Evolutionary conservation across 176 grass and related monocot genomes (phyloP).

Genomic region (Bromus sterilis): DNA sequence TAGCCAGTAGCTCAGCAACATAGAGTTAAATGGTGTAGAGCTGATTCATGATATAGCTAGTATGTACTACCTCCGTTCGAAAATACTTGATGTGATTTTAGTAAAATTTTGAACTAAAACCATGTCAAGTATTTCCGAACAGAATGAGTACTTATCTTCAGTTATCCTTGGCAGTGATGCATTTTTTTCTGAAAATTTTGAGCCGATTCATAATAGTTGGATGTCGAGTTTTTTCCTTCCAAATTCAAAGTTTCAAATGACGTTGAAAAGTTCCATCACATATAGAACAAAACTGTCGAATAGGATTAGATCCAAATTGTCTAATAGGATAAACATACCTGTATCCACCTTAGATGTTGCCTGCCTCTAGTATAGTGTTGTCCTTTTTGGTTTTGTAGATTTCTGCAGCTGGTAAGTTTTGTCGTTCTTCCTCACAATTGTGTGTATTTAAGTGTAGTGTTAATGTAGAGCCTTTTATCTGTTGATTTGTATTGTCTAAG

Average conservation of each 20-base stretch:
- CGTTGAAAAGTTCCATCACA: neutral
- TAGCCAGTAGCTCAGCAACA: neutral
- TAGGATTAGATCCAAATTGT: too few species aligned
- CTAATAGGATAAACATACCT: neutral
- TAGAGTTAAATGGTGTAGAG: too few species aligned
- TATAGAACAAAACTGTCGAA: too few species aligned
- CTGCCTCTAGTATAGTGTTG: neutral
- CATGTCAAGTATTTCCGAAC: too few species aligned
- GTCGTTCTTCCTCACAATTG: neutral
- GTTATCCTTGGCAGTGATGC: too few species aligned
- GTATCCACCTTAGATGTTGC: neutral
- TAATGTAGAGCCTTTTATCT: neutral
- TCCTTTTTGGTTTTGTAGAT: neutral
- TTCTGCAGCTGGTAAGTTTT: neutral
- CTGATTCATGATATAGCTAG: too few species aligned
- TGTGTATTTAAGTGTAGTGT: neutral
- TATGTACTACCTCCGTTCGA: too few species aligned
- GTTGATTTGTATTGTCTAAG: neutral
- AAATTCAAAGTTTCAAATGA: neutral
- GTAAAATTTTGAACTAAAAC: too few species aligned
- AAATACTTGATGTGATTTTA: too few species aligned
- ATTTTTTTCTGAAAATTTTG: neutral
- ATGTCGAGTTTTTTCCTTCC: neutral
- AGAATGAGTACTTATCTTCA: too few species aligned
- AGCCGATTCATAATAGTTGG: neutral